Percentiles rank a stretch among this genome's conserved stretches.
phyloP scores from a whole-genome alignment of 140 eudicot genomes.

The Anethum foeniculum region DNA sequence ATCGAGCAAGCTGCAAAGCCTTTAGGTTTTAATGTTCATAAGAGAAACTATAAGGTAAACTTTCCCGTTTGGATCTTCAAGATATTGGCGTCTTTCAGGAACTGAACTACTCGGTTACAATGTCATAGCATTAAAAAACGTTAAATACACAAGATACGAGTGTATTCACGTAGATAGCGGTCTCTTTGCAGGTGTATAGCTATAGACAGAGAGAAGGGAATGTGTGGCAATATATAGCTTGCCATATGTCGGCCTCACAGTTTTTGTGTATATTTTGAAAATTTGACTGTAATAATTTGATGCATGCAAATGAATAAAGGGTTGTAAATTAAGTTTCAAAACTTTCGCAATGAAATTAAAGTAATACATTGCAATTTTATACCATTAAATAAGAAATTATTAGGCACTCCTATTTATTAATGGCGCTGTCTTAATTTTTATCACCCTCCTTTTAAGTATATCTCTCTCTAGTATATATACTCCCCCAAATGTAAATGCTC shows the following conservation, averaged over 20 bases:
- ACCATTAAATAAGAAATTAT: background rate
- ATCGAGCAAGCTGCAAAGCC: slow-evolving; percentile 93
- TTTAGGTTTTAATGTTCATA: slow-evolving; percentile 76
- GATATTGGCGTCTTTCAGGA: background rate
- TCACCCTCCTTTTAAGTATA: background rate
- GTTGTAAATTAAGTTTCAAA: background rate
- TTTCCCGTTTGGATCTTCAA: background rate
- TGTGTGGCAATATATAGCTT: background rate
- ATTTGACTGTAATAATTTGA: background rate
- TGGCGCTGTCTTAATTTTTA: background rate
- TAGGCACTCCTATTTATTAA: background rate
- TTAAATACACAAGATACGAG: background rate
- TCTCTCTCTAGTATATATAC: background rate
- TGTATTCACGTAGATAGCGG: background rate
- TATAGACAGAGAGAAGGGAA: background rate
- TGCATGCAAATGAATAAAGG: background rate
- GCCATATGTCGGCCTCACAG: background rate
- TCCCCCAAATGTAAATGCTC: background rate
- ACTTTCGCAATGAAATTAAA: too few species aligned
- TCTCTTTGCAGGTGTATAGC: background rate
- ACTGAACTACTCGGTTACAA: background rate
- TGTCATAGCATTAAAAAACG: slow-evolving; percentile 1
- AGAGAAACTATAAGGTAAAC: slow-evolving; percentile 70
- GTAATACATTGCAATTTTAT: background rate
- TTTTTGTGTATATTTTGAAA: background rate